Evolutionary conservation across 1,284 basidiomycete species (phyloP).

Genomic region (Trametes polyzona): DNA sequence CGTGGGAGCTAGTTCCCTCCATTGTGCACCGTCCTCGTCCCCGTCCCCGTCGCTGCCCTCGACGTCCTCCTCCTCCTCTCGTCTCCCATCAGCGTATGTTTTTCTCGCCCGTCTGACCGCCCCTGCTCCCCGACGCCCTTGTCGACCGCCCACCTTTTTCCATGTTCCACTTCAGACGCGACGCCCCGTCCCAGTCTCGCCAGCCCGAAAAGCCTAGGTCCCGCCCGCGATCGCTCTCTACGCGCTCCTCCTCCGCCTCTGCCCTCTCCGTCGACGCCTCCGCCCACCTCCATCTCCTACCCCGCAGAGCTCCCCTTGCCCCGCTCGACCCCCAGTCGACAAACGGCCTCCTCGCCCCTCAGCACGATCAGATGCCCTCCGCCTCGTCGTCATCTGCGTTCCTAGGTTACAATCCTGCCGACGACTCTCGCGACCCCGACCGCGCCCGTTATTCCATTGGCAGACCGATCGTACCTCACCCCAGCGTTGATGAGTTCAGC

Average conservation of each 20-base stretch:
- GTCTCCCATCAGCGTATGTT: constrained; percentile 15
- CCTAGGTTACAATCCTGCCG: constrained; percentile 30
- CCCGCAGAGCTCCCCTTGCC: constrained; percentile 34
- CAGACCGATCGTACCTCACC: constrained; percentile 31
- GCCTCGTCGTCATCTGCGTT: constrained; percentile 29
- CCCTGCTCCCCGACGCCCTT: not conserved
- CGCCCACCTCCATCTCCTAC: constrained; percentile 12
- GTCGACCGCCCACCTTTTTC: too few species aligned
- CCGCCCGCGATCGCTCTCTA: constrained; percentile 22
- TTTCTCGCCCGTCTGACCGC: not conserved
- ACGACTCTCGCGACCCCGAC: constrained; percentile 32
- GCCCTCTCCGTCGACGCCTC: constrained; percentile 10
- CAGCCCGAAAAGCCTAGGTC: constrained; percentile 26
- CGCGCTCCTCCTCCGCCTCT: constrained; percentile 15
- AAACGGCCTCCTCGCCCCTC: constrained; percentile 16
- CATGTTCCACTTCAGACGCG: constrained; percentile 27
- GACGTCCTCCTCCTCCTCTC: constrained; percentile 9
- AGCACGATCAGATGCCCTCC: constrained; percentile 36
- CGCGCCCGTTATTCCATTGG: constrained; percentile 30
- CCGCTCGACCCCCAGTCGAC: constrained; percentile 35
- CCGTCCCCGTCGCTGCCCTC: not conserved
- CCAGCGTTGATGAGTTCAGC: constrained; percentile 26
- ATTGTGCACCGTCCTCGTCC: not conserved
- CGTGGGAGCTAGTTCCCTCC: constrained; percentile 22
- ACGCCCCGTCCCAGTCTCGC: constrained; percentile 20